Evolutionary conservation across 73 alveolate species (phyloP), one percentile per base, ranked within the genome.

Genomic region (Blepharisma stoltei): DNA sequence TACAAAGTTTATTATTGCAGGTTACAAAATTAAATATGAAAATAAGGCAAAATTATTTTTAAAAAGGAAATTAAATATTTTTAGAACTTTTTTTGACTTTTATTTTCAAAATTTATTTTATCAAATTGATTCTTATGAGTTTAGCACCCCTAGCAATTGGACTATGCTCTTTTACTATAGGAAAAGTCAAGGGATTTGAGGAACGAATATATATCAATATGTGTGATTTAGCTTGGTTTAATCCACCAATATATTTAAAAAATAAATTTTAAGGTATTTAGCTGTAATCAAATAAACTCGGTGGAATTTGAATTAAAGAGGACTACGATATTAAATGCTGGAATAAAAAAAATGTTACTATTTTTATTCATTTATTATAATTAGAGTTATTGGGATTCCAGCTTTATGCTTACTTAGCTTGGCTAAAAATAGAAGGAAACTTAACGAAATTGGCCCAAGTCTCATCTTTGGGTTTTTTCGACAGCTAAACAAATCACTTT

Each of bases 331-430:
- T 69, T 46, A 38, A 75, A 20, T 79, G 87, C 67, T 79, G 75
- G 71, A 73, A n/a, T 0, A 8, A 47, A 1, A 18, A n/a, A 44
- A 27, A 77, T 71, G 32, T 32, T 32, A 23, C 6, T 7, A 20
- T 71, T 27, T 32, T 6, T 52, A 18, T 23, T 79, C 5, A 3
- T 46, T 7, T 1, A 71, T 41, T 79, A n/a, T n/a, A 0, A 25
- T 79, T 71, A 71, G 87, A 86, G 27, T 48, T 27, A 6, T 79
- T 5, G 75, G 81, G 4, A 21, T 79, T 20, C 87, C 87, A 6
- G 7, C 77, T 4, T 3, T 50, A 6, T 54, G 43, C 9, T 54
- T 50, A n/a, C 27, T 37, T 6, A 11, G n/a, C 6, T 0, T 76
- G 5, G 37, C n/a, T 9, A 53, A 20, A 8, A 53, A 76, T 14